Evolutionary conservation across 148 eudicot genomes (phyloP).

Genomic region (Euryodendron excelsum): DNA sequence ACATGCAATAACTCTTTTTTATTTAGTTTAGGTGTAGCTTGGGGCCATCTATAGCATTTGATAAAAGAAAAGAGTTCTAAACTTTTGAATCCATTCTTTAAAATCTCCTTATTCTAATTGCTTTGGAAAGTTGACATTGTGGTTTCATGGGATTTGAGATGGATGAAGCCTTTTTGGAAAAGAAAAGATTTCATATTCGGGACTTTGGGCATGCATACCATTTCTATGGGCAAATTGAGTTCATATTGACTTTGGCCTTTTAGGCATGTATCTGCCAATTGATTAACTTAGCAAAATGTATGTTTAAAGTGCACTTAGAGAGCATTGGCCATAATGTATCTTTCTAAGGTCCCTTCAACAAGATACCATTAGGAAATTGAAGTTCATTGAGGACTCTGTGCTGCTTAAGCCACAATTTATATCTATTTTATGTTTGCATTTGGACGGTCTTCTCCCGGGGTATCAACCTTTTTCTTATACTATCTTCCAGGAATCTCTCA

Average conservation of each 20-base stretch:
- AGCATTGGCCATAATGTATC: neutral
- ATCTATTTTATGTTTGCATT: neutral
- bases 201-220: neutral
- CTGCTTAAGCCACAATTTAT: neutral
- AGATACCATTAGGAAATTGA: neutral
- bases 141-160: conserved; percentile 3
- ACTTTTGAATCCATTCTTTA: neutral
- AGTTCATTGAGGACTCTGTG: neutral
- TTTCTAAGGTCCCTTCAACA: neutral
- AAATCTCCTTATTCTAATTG: neutral
- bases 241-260: neutral
- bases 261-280: neutral
- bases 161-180: neutral
- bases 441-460: neutral
- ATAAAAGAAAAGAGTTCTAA: too few species aligned
- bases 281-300: neutral
- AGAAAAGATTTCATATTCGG: neutral
- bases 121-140: neutral
- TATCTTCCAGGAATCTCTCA: conserved; percentile 41
- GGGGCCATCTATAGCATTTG: neutral
- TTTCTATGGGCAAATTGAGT: neutral
- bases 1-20: neutral
- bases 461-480: neutral
- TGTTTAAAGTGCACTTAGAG: neutral
- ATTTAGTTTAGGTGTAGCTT: neutral